These are phyloP conservation scores for Pistacia vera DNA, from an alignment of 345 rosid species.

Conservation along the genomic window DNA sequence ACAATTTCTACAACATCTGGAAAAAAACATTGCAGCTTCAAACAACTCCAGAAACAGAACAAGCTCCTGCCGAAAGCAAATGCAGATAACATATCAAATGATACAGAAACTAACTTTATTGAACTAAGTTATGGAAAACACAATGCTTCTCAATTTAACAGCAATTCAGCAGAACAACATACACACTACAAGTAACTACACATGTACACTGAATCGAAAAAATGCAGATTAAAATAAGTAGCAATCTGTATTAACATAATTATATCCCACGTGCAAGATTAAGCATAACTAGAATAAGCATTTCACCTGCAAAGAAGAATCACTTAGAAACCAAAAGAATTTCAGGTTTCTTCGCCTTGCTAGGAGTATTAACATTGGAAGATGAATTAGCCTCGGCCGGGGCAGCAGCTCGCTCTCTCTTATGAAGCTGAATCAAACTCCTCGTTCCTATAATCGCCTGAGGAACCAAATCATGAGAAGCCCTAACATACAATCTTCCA, in stretches of 20 bases:
- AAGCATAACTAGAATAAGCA: conserved; percentile 2
- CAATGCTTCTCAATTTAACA: too few species aligned
- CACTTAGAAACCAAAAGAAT: conserved; percentile 85
- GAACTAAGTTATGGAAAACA: too few species aligned
- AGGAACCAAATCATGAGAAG: conserved; percentile 90
- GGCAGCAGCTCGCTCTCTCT: conserved; percentile 51
- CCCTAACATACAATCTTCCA: conserved; percentile 81
- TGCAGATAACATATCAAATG: neutral
- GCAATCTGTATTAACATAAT: neutral
- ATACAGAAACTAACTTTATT: neutral
- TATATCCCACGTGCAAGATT: neutral
- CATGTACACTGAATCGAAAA: neutral
- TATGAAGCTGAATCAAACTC: conserved; percentile 85
- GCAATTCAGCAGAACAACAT: neutral
- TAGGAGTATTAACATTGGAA: conserved; percentile 81
- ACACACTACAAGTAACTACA: neutral
- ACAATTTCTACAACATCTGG: too few species aligned
- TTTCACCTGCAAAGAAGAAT: conserved; percentile 37
- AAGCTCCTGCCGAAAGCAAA: neutral
- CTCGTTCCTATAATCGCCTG: conserved; percentile 85
- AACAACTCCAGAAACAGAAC: neutral
- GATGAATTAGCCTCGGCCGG: conserved; percentile 35
- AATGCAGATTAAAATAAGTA: neutral
- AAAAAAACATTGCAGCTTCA: neutral
- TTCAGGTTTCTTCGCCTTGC: conserved; percentile 84